Conservation (phyloP, 176 grass and related monocot species). For the Triticum turgidum region DNA sequence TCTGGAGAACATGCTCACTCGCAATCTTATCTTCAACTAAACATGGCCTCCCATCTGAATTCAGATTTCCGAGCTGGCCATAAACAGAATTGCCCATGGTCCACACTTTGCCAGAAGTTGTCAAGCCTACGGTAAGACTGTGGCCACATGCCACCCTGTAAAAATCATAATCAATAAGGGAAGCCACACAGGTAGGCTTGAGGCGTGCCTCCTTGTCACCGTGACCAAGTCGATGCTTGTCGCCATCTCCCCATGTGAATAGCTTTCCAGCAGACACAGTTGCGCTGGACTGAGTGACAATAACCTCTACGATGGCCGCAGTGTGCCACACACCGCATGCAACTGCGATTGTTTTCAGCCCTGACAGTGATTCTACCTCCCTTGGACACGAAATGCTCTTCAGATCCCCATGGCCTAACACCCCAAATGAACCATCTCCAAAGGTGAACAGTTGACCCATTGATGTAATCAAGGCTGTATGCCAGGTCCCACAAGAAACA, state of each 20-base stretch:
- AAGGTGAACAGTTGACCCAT: conserved; percentile 89
- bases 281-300: conserved; percentile 56
- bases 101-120: conserved; percentile 80
- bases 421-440: conserved; percentile 96
- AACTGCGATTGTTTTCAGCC: conserved; percentile 77
- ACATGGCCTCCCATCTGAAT: conserved; percentile 77
- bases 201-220: conserved; percentile 83
- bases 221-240: conserved; percentile 93
- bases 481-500: conserved; percentile 92
- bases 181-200: conserved; percentile 86
- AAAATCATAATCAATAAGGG: conserved; percentile 95
- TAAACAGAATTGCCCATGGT: conserved; percentile 90
- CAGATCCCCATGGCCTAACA: conserved; percentile 81
- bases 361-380: conserved; percentile 81
- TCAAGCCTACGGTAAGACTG: conserved; percentile 81
- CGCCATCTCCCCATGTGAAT: conserved; percentile 99
- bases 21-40: conserved; percentile 70
- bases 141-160: conserved; percentile 83
- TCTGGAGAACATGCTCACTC: conserved; percentile 62
- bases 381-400: conserved; percentile 58
- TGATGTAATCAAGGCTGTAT: conserved; percentile 88
- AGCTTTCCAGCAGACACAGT: conserved; percentile 73
- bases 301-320: conserved; percentile 84
- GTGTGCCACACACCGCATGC: conserved; percentile 97
- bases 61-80: conserved; percentile 89